Percentiles rank a stretch among this genome's conserved stretches.
Conservation (phyloP, 805 yeast genomes). For the Priceomyces melissophilus region DNA sequence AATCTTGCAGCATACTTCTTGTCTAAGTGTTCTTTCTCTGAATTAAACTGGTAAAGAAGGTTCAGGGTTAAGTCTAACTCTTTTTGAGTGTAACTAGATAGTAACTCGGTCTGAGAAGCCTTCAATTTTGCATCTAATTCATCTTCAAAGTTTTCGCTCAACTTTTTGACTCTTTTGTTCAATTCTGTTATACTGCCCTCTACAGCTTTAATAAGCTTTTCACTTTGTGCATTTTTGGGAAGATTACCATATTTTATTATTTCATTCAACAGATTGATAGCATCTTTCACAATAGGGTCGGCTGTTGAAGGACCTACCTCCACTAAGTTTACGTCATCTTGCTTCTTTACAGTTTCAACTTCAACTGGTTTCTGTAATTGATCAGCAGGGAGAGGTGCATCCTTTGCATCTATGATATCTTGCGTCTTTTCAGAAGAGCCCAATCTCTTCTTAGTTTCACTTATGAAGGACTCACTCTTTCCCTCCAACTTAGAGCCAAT, state of each 20-base stretch:
- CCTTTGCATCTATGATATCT: slow-evolving; percentile 6
- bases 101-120: slow-evolving; percentile 36
- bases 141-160: slow-evolving; percentile 34
- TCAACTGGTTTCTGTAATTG: slow-evolving; percentile 42
- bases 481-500: slow-evolving; percentile 31
- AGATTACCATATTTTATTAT: slow-evolving; percentile 33
- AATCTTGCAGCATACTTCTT: slow-evolving; percentile 56
- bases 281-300: slow-evolving; percentile 32
- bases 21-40: slow-evolving; percentile 60
- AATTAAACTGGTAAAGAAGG: slow-evolving; percentile 57
- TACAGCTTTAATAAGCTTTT: slow-evolving; percentile 27
- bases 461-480: slow-evolving; percentile 30
- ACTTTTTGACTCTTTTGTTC: slow-evolving; percentile 27
- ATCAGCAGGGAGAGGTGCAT: slow-evolving; percentile 31
- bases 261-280: slow-evolving; percentile 37
- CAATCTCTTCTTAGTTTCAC: slow-evolving; percentile 35
- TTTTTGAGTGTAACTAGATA: slow-evolving; percentile 39
- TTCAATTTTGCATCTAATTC: slow-evolving; percentile 34
- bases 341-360: slow-evolving; percentile 29
- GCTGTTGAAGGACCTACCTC: slow-evolving; percentile 21
- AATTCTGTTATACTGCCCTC: slow-evolving; percentile 31
- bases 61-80: slow-evolving; percentile 57
- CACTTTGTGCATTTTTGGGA: slow-evolving; percentile 23
- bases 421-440: slow-evolving; percentile 5
- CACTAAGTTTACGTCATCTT: slow-evolving; percentile 32